Conservation (phyloP, 2,329 filamentous ascomycete species). For the Myriosclerotinia curreyana region DNA sequence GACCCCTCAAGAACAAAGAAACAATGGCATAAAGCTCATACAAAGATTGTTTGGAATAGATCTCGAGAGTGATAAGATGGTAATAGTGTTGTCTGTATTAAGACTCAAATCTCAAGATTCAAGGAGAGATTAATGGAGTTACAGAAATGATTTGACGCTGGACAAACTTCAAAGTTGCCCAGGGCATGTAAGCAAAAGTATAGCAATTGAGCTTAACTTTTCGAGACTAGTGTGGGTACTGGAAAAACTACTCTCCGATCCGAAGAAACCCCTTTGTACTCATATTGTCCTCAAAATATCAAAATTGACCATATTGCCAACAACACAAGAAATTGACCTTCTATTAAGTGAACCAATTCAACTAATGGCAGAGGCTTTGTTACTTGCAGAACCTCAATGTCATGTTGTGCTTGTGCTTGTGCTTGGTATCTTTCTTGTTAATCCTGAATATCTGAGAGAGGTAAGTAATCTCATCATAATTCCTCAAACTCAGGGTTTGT, state of each 20-base stretch:
- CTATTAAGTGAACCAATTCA: no score
- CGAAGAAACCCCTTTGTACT: neutral
- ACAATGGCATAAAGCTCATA: slow-evolving; percentile 26
- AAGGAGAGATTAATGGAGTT: slow-evolving; percentile 14
- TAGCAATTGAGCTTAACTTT: slow-evolving; percentile 8
- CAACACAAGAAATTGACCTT: neutral
- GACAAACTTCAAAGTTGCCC: slow-evolving; percentile 14
- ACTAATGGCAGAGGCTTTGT: neutral
- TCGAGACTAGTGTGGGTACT: neutral
- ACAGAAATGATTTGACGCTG: slow-evolving; percentile 18
- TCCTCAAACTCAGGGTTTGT: neutral
- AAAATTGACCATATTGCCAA: neutral
- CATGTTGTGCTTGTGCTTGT: neutral
- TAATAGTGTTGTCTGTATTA: neutral
- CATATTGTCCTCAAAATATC: no score
- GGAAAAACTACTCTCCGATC: slow-evolving; percentile 5
- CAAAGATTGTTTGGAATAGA: neutral
- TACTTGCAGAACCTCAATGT: neutral
- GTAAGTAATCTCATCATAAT: neutral
- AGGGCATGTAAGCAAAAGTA: slow-evolving; percentile 16
- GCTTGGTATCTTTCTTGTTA: neutral
- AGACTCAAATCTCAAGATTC: slow-evolving; percentile 13
- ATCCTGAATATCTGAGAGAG: neutral
- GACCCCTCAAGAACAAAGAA: slow-evolving; percentile 26
- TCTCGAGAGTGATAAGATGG: neutral